A percentile compares a stretch with the other conserved stretches of the same genome.
Evolutionary conservation across 2,329 filamentous ascomycete species (phyloP).

Genomic region (Calonectria pseudoturangicola): DNA sequence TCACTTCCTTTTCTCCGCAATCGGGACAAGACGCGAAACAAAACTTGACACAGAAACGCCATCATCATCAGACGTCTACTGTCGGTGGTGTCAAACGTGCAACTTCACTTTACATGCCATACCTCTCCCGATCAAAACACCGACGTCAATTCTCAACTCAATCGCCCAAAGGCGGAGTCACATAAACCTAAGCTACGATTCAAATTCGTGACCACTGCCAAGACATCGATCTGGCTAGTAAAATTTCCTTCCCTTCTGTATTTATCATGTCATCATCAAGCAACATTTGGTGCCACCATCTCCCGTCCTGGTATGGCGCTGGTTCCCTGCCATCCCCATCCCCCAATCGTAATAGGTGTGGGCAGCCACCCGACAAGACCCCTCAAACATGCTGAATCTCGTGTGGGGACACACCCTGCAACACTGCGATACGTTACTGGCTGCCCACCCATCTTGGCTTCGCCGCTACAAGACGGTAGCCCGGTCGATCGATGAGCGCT

Average conservation of each 20-base stretch:
- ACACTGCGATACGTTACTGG: conserved; percentile 33
- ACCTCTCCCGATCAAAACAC: conserved; percentile 7
- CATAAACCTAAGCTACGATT: neutral
- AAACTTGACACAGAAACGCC: conserved; percentile 24
- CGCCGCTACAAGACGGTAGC: conserved; percentile 51
- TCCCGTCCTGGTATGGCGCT: conserved; percentile 43
- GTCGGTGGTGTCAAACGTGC: neutral
- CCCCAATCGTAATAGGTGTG: conserved; percentile 22
- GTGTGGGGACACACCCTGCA: conserved; percentile 36
- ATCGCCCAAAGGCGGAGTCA: conserved; percentile 16
- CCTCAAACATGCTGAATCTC: conserved; percentile 28
- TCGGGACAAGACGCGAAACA: conserved; percentile 30
- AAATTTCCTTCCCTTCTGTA: conserved; percentile 20
- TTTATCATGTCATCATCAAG: conserved; percentile 33
- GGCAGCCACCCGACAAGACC: conserved; percentile 20
- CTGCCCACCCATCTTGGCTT: conserved; percentile 50
- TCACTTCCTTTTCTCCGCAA: conserved; percentile 18
- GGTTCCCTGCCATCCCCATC: conserved; percentile 33
- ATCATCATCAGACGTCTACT: conserved; percentile 16
- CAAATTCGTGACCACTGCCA: conserved; percentile 1
- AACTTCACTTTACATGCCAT: neutral
- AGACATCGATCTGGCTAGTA: conserved; percentile 15
- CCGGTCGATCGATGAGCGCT: conserved; percentile 51
- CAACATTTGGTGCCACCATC: conserved; percentile 33
- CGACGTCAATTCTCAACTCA: conserved; percentile 22